Evolutionary conservation across 805 yeast genomes (phyloP), one percentile per base, ranked within the genome.

Genomic region (Soucietia sequanensis): DNA sequence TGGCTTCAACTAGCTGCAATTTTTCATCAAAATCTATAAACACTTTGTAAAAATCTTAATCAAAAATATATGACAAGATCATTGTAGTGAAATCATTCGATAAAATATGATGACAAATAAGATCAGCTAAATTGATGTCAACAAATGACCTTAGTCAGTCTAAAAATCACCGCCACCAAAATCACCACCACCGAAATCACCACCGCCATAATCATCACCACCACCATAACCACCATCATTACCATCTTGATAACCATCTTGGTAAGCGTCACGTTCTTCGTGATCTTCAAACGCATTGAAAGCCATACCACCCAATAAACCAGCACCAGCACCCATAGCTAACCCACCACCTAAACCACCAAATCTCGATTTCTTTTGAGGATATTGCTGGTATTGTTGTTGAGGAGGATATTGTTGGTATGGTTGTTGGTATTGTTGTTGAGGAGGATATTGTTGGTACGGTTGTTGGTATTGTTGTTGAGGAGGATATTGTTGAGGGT

Each of bases 301-400:
- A 29, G 73, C 72, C 58, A 74, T 58, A 29, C 85, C 86, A 37
- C 85, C 86, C 6, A 80, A 48, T 35, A 80, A 54, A 57, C 87
- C 88, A 34, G 68, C 74, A 12, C 70, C 71, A 2, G 62, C 60
- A 40, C 72, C 74, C 57, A 67, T 38, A 19, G 68, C 68, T 62
- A 79, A 72, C 35, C 81, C 34, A 13, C 18, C n/a, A 27, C 16
- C 20, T n/a, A 19, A n/a, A 14, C 34, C 34, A 10, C 43, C 43
- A 14, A 25, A 39, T 28, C 48, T 33, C 17, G 47, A 45, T 24
- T 49, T 53, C 19, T 45, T 56, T 38, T 56, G 56, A 36, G 57
- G 64, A 21, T 56, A 68, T 15, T 54, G 54, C 24, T 41, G 58
- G 28, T 43, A 44, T 28, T 52, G 58, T 10, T 56, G 65, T 34